Base-by-base conservation (phyloP, 108 stramenopile genomes). In the Cyclotella cryptica region DNA sequence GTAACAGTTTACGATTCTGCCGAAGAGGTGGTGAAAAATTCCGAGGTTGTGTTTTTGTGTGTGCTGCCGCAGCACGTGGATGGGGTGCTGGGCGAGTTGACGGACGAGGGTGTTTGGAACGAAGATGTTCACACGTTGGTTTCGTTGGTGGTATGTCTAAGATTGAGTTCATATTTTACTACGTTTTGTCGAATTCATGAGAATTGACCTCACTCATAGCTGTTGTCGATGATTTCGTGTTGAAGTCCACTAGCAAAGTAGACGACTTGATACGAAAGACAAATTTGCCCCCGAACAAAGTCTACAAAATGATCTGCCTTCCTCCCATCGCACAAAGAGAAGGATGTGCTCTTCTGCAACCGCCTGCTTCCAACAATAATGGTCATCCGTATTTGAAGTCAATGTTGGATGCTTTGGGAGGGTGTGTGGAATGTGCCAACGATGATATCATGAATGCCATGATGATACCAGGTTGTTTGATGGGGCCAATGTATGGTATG, bases 241-340 rank as follows among this genome's bases (percentile, higher is more conserved):
- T 26, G 49, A 11, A 75, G 75, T 81, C 70, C 11, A 81, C 79
- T 29, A 79, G 79, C 66, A 68, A 68, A 24, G 73, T 79, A 27
- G 73, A 79, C 41, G 73, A 75, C 55, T 39, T 79, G 28, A 68
- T 74, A 15, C 35, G 21, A 44, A 74, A 72, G 44, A 60, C 79
- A 18, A 27, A 35, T 41, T 66, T 79, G 17, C 73, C 73, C 6
- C 22, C 41, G 22, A 64, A 65, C 63, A 45, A 51, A 15, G 92
- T 95, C 0, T 88, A 68, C 78, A 95, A 95, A 77, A 87, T 95
- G 89, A 95, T 95, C 66, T 95, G 94, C 71, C 79, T 93, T 0
- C 92, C 93, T 26, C 72, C 87, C 19, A 82, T 92, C 57, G 83
- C 91, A 42, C 67, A 69, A 13, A 81, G 85, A 55, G 74, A 90